phyloP scores from a whole-genome alignment of 441 rosid genomes.

The Biscutella laevigata region DNA sequence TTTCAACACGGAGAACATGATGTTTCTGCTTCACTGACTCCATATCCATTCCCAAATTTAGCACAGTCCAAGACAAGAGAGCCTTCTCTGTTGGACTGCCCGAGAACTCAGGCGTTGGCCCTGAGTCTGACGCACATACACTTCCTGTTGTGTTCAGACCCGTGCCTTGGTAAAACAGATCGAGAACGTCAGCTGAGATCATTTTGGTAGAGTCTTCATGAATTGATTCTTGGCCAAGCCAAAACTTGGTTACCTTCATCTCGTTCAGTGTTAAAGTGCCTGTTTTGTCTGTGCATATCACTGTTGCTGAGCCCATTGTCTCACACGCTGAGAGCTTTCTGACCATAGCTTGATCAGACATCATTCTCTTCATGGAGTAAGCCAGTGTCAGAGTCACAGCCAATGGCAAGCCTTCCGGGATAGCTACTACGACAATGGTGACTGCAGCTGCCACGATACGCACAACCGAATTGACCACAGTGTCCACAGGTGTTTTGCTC shows the following conservation, averaged over 20 bases:
- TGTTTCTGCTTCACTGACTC: slow-evolving; percentile 33
- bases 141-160: slow-evolving; percentile 65
- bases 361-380: slow-evolving; percentile 78
- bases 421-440: slow-evolving; percentile 72
- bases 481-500: slow-evolving; percentile 29
- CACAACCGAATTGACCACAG: slow-evolving; percentile 42
- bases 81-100: slow-evolving; percentile 88
- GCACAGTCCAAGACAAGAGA: slow-evolving; percentile 64
- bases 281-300: slow-evolving; percentile 71
- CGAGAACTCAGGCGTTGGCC: slow-evolving; percentile 41
- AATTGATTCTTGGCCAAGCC: slow-evolving; percentile 54
- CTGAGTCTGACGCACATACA: slow-evolving; percentile 35
- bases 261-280: slow-evolving; percentile 60
- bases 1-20: slow-evolving; percentile 50
- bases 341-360: slow-evolving; percentile 72
- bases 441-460: slow-evolving; percentile 54
- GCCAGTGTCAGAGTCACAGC: slow-evolving; percentile 76
- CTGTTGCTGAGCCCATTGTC: slow-evolving; percentile 76
- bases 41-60: slow-evolving; percentile 47
- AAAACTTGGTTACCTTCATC: slow-evolving; percentile 62
- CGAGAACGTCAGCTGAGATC: slow-evolving; percentile 30
- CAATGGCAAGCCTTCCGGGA: slow-evolving; percentile 71
- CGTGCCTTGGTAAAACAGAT: slow-evolving; percentile 48
- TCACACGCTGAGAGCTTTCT: slow-evolving; percentile 70
- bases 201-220: slow-evolving; percentile 28